Base-by-base conservation (phyloP, 1,139 yeast species). In the Taphrina wiesneri region DNA sequence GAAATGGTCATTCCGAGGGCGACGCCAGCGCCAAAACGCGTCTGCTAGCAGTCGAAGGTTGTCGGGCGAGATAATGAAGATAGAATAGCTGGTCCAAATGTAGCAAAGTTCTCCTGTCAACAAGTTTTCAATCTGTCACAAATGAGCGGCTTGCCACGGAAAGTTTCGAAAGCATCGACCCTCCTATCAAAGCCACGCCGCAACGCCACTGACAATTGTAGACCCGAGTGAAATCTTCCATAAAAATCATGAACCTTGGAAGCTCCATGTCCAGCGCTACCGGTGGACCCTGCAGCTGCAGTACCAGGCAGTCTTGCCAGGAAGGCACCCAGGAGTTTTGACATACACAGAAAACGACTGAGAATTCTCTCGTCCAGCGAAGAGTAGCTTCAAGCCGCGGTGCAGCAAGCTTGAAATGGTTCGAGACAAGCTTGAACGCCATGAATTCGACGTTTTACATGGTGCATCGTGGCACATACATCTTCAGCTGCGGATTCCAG, bases 401-500 rank as follows among this genome's bases (percentile, higher is more conserved):
- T n/a, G n/a, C n/a, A n/a, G n/a, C n/a, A n/a, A n/a, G 36, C 15
- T 4, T 32, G 36, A 32, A 11, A 32, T 13, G n/a, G 21, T 21
- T 25, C 5, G 11, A 5, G 9, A 21, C 15, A 30, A 3, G 54
- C 51, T 21, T 39, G 45, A 39, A 17, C 19, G 51, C 51, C 25
- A 5, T 26, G n/a, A 4, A 3, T n/a, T 6, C 11, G 45, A 46
- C 57, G 36, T 21, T 15, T 53, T 34, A 19, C 49, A 43, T 17
- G 25, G 60, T n/a, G 26, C 60, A 21, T 2, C 28, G 56, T 41
- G 57, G 59, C 9, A 54, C 59, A 17, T 60, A 60, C 57, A 60
- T 60, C 13, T 51, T 49, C 43, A 60, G 34, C 39, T 52, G 56
- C 15, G 64, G 51, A 32, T 60, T 60, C 36, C 56, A 60, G 1